Base-by-base conservation (phyloP, 306 rosid species). In the Trifolium repens region DNA sequence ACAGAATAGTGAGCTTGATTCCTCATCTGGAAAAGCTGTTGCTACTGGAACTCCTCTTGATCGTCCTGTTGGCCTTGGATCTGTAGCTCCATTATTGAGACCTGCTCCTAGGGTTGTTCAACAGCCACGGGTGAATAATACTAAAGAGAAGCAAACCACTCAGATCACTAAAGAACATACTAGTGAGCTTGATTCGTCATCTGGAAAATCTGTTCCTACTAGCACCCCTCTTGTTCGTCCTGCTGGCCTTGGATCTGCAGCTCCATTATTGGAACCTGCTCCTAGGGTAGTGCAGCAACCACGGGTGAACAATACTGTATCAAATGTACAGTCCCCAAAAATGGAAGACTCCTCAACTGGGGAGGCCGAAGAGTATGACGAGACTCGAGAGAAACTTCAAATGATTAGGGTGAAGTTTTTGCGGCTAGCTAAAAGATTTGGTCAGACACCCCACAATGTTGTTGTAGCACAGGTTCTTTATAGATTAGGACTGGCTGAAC, bases 401-500 rank as follows among this genome's bases (percentile, higher is more conserved):
- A 94, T 91, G 97, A 94, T 94, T 43, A 80, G 98, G 84, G 98
- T 94, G 74, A 94, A 91, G 72, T 94, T 94, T 84, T 81, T 94
- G 73, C 92, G 98, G 63, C 89, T 94, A 16, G 94, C 98, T 15
- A 96, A 87, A 77, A 86, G 98, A 84, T 96, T 91, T 79, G 98
- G 98, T 69, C 98, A 94, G 78, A 94, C 98, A 64, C 98, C 98
- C n/a, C 98, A 94, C 73, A 94, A 94, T 85, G 98, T 91, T 84
- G 98, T 94, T 76, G 98, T 94, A 43, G 98, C 98, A n/a, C 98
- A 94, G 77, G 98, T 94, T 85, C 82, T 94, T 80, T 94, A 94
- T 81, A 89, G 98, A 81, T 81, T 94, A 14, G 98, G 98, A 34
- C 83, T 94, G 79, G 98, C 98, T 30, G 98, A 94, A 82, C 97